These are phyloP conservation scores for Crithidia expoeki DNA, from an alignment of 208 protist genomes.

Conservation along the genomic window DNA sequence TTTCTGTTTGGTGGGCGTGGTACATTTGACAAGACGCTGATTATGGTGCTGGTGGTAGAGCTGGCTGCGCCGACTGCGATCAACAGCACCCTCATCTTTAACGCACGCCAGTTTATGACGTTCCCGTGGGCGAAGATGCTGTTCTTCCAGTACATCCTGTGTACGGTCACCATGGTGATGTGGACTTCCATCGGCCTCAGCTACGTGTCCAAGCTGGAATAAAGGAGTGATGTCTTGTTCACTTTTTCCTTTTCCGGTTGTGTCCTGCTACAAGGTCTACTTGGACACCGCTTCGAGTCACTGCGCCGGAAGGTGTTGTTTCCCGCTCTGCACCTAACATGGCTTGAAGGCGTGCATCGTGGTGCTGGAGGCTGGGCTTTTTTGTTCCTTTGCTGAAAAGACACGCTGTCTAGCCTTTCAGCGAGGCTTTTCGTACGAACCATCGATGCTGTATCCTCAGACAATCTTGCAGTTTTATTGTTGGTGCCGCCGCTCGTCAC, in stretches of 20 bases:
- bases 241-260: neutral
- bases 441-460: too few species aligned
- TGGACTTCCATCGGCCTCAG: constrained; percentile 63
- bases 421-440: too few species aligned
- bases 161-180: constrained; percentile 56
- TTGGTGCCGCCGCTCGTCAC: too few species aligned
- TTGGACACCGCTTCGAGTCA: too few species aligned
- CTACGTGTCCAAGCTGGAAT: constrained; percentile 36
- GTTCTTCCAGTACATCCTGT: constrained; percentile 77
- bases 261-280: neutral
- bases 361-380: too few species aligned
- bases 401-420: too few species aligned
- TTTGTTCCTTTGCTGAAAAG: too few species aligned
- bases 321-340: too few species aligned
- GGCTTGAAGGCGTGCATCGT: too few species aligned
- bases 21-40: constrained; percentile 52
- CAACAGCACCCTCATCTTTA: constrained; percentile 78
- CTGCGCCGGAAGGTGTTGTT: too few species aligned
- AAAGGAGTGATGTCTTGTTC: neutral
- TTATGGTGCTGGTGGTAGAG: constrained; percentile 78
- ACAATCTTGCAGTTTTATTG: too few species aligned
- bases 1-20: constrained; percentile 59
- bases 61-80: constrained; percentile 76
- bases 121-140: constrained; percentile 79
- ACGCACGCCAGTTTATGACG: constrained; percentile 62